Evolutionary conservation across 768 basidiomycete genomes (phyloP).

Genomic region (Lactarius trivialis): DNA sequence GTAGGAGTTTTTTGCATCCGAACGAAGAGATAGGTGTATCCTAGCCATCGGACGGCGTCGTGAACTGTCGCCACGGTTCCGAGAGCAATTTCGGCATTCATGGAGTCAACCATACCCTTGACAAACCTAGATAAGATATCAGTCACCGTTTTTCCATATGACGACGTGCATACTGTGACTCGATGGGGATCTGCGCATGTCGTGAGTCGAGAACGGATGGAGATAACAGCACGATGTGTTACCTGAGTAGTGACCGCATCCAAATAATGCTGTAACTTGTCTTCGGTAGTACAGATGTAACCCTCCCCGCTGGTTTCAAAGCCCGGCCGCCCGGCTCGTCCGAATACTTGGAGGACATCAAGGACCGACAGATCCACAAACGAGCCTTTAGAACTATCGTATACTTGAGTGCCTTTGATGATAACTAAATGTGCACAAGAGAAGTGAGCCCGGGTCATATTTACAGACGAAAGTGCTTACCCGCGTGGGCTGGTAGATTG

Average conservation of each 20-base stretch:
- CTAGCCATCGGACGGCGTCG: constrained; percentile 91
- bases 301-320: constrained; percentile 92
- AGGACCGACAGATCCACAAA: constrained; percentile 91
- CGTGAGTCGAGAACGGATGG: constrained; percentile 7
- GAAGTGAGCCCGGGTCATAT: constrained; percentile 8
- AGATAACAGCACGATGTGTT: constrained; percentile 4
- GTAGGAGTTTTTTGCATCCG: constrained; percentile 90
- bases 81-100: constrained; percentile 93
- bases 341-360: constrained; percentile 96
- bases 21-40: constrained; percentile 95
- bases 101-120: constrained; percentile 77
- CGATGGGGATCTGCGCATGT: constrained; percentile 72
- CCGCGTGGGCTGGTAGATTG: constrained; percentile 96
- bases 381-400: constrained; percentile 82
- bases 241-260: constrained; percentile 85
- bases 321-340: constrained; percentile 86
- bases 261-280: constrained; percentile 88
- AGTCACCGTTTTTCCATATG: background rate
- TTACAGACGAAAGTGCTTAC: constrained; percentile 34
- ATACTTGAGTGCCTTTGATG: constrained; percentile 97
- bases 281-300: constrained; percentile 91
- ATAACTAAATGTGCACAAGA: constrained; percentile 46
- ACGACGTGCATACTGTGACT: constrained; percentile 67
- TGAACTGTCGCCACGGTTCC: constrained; percentile 84
- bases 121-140: constrained; percentile 46